Conservation (phyloP, 2,329 filamentous ascomycete species). For the Trichoderma sp. region DNA sequence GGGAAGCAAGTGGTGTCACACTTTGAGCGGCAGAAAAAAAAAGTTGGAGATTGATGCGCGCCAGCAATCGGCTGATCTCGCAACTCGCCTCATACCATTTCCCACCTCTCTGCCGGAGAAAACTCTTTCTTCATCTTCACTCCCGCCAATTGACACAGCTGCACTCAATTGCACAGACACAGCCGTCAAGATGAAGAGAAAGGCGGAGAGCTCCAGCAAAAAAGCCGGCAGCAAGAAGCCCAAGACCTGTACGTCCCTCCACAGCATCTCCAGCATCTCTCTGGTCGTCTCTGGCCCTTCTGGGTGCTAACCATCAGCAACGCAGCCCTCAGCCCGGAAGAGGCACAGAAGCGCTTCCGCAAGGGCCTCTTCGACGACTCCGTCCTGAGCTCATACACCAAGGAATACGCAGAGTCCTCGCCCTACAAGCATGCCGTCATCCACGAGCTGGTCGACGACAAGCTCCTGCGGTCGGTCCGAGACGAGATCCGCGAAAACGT, state of each 20-base stretch:
- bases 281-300: constrained; percentile 8
- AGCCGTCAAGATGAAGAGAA: constrained; percentile 57
- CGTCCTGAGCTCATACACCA: constrained; percentile 61
- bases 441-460: constrained; percentile 73
- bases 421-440: constrained; percentile 95
- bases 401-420: constrained; percentile 63
- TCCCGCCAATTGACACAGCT: background rate
- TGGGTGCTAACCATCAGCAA: constrained; percentile 27
- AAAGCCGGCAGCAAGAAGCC: constrained; percentile 58
- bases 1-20: constrained; percentile 9
- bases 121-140: too few relatives aligned
- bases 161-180: constrained; percentile 19
- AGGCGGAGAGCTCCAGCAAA: constrained; percentile 53
- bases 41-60: constrained; percentile 27
- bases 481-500: constrained; percentile 87
- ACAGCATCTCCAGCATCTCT: background rate
- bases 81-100: constrained; percentile 24
- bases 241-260: constrained; percentile 48
- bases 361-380: constrained; percentile 65
- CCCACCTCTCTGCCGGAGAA: background rate
- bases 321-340: constrained; percentile 52
- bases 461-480: constrained; percentile 82
- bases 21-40: constrained; percentile 19
- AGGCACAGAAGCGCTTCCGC: constrained; percentile 63
- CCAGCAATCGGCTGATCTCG: constrained; percentile 27